Evolutionary conservation across 2,329 filamentous ascomycete genomes (phyloP).

Genomic region (Monilinia fructicola): DNA sequence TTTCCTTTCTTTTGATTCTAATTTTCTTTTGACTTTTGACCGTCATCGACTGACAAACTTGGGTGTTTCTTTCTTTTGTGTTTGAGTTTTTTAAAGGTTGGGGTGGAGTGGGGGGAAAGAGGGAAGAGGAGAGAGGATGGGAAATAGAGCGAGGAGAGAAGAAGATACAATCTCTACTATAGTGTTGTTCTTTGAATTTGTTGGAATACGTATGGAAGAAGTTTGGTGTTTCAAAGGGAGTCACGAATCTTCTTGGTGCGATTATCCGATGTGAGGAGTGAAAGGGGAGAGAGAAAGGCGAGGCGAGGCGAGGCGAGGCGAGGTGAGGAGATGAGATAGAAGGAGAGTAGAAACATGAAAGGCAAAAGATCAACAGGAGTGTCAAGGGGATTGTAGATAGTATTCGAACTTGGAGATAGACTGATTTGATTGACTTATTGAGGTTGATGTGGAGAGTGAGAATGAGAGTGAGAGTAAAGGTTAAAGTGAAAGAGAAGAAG

Average conservation of each 20-base stretch:
- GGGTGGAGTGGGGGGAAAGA: neutral
- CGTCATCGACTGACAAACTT: constrained; percentile 10
- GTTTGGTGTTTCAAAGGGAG: neutral
- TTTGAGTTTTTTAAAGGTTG: neutral
- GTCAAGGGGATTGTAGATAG: neutral
- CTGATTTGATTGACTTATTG: neutral
- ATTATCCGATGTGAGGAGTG: no score
- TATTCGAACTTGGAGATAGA: neutral
- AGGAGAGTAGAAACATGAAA: no score
- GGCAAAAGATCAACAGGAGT: no score
- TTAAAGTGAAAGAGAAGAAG: neutral
- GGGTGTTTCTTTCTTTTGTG: constrained; percentile 9
- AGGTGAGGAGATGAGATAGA: no score
- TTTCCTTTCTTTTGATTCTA: constrained; percentile 3
- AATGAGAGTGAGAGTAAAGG: neutral
- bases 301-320: neutral
- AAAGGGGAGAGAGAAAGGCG: no score
- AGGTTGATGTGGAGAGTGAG: neutral
- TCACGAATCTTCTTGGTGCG: neutral
- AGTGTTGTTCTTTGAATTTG: constrained; percentile 1
- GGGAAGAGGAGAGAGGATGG: no score
- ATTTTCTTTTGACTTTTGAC: constrained; percentile 16
- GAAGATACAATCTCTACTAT: constrained; percentile 7
- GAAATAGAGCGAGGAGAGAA: neutral
- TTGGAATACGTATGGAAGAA: neutral